Conservation (phyloP, 768 basidiomycete genomes). For the Neoboletus brunneissimus region DNA sequence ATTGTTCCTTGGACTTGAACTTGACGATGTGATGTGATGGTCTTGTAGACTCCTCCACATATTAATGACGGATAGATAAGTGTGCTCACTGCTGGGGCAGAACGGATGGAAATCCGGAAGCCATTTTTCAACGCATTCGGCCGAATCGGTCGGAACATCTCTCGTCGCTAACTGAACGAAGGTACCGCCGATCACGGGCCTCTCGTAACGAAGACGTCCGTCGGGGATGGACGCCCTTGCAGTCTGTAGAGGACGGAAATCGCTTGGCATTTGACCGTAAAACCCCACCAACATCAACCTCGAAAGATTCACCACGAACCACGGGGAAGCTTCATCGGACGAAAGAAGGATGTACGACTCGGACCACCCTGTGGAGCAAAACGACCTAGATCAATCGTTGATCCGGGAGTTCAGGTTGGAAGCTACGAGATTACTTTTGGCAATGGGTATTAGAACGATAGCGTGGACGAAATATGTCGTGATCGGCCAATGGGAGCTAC, state of each 20-base stretch:
- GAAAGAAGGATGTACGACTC: background rate
- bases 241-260: background rate
- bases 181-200: constrained; percentile 26
- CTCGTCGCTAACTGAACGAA: constrained; percentile 1
- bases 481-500: no score
- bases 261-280: background rate
- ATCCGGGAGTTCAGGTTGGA: background rate
- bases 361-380: background rate
- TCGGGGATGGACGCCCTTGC: background rate
- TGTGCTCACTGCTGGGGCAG: background rate
- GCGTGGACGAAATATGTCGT: no score
- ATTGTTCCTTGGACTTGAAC: background rate
- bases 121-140: background rate
- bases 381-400: background rate
- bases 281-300: background rate
- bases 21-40: no score
- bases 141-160: constrained; percentile 21
- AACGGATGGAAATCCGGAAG: constrained; percentile 4
- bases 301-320: background rate
- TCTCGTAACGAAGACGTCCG: constrained; percentile 5
- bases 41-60: no score
- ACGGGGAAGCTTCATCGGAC: background rate
- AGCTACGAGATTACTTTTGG: no score
- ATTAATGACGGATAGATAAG: background rate
- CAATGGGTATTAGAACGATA: no score